phyloP scores from a whole-genome alignment of 352 stramenopile genomes.

The Phytophthora hybrid region DNA sequence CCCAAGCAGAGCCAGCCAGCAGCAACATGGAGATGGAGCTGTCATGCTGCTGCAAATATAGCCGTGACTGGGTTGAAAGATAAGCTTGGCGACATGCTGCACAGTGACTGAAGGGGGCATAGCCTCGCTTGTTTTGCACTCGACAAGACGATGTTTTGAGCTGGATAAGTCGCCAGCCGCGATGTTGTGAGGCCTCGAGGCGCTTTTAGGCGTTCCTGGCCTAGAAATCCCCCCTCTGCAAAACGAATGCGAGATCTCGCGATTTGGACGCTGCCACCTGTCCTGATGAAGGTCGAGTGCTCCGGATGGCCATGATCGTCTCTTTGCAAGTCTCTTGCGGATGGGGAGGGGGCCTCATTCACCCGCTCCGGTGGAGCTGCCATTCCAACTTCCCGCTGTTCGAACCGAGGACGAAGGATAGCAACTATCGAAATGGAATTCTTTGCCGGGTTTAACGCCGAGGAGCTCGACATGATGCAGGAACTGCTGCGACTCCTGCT shows the following conservation, averaged over 20 bases:
- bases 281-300: slow-evolving; percentile 26
- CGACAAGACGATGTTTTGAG: slow-evolving; percentile 33
- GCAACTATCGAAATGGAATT: slow-evolving; percentile 40
- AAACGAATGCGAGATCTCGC: slow-evolving; percentile 27
- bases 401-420: slow-evolving; percentile 33
- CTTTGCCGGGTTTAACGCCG: slow-evolving; percentile 50
- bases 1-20: slow-evolving; percentile 23
- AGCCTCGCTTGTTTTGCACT: slow-evolving; percentile 27
- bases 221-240: slow-evolving; percentile 19
- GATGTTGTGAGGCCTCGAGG: slow-evolving; percentile 30
- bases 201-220: slow-evolving; percentile 3
- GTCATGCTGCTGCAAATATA: slow-evolving; percentile 35
- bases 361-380: not conserved
- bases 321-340: slow-evolving; percentile 31
- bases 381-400: slow-evolving; percentile 43
- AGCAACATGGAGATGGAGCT: slow-evolving; percentile 27
- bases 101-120: slow-evolving; percentile 21
- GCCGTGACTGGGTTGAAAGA: slow-evolving; percentile 29
- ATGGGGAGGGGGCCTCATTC: slow-evolving; percentile 26
- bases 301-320: slow-evolving; percentile 30
- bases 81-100: slow-evolving; percentile 11
- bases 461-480: slow-evolving; percentile 54
- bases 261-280: slow-evolving; percentile 37
- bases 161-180: slow-evolving; percentile 16
- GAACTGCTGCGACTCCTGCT: slow-evolving; percentile 43